Base-by-base conservation (phyloP, 176 grass and related monocot species). In the Avena eriantha region DNA sequence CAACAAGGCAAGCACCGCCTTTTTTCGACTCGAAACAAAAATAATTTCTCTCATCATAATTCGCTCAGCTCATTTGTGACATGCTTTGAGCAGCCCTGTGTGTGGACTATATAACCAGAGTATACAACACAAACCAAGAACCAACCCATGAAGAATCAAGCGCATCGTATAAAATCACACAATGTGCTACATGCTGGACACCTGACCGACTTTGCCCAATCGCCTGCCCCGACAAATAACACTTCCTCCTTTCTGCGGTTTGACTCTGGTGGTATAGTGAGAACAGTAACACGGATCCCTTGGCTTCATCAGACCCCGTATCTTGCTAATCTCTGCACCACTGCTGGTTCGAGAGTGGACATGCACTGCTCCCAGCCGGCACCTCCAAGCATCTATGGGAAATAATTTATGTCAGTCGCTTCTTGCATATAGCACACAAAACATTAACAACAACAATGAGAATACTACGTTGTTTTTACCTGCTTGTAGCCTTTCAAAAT, bases 331-430 rank as follows among this genome's bases (percentile, higher is more conserved):
- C 83, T 98, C 84, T 92, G 91, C 77, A 92, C 86, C 46, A 83
- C 73, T 63, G 67, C 69, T 66, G 92, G 93, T 21, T 96, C 90
- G 22, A 98, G 73, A 68, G 92, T 86, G 21, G 92, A 74, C 90
- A 98, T 91, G 69, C 86, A 98, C 84, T 98, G 96, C 64, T 95
- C 92, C 96, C 96, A 98, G 41, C 90, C 84, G 33, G 78, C 69
- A 26, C 36, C 51, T 80, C 91, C 92, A 76, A 94, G 91, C 88
- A 94, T 95, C 96, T 98, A 76, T 21, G 19, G 12, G 4, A 69
- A 45, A 87, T 6, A 78, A 16, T 50, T 17, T 64, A 31, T 35
- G 64, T 81, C 17, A 56, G 18, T 56, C 54, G 4, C 51, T 56
- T 19, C 54, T 56, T 56, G 54, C 54, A 56, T 56, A 56, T 56